Conservation (phyloP, 495 filamentous ascomycete genomes). For the Cercophora newfieldiana region DNA sequence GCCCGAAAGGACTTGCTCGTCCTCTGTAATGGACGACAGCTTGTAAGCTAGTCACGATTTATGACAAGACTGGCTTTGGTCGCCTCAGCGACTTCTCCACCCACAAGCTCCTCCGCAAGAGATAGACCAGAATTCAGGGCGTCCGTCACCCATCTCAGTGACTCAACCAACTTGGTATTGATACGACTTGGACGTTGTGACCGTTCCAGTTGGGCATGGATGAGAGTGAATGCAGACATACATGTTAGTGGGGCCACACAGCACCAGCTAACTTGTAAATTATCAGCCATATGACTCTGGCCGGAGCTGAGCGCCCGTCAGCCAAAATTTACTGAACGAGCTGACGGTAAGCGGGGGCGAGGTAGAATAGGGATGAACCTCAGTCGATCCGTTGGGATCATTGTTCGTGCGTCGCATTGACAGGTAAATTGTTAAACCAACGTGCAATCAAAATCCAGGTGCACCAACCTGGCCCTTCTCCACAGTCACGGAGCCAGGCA, state of each 20-base stretch:
- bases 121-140: constrained; percentile 14
- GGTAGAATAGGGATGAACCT: neutral
- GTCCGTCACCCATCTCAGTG: neutral
- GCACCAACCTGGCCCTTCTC: constrained; percentile 1
- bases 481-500: constrained; percentile 12
- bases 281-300: too few relatives aligned
- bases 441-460: constrained; percentile 24
- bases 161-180: neutral
- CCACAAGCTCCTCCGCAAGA: neutral
- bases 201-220: neutral
- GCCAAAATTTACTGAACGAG: too few relatives aligned
- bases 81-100: neutral
- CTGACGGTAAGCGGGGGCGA: too few relatives aligned
- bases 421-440: constrained; percentile 25
- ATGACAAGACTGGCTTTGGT: constrained; percentile 23
- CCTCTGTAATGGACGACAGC: constrained; percentile 20
- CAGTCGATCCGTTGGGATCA: constrained; percentile 1
- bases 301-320: too few relatives aligned
- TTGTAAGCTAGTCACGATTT: constrained; percentile 31
- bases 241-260: too few relatives aligned
- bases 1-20: constrained; percentile 21
- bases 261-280: too few relatives aligned
- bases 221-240: neutral
- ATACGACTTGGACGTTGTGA: neutral
- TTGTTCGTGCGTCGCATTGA: constrained; percentile 27